Evolutionary conservation across 2,329 filamentous ascomycete species (phyloP), one percentile per base, ranked within the genome.

Genomic region (Aquanectria penicillioides): DNA sequence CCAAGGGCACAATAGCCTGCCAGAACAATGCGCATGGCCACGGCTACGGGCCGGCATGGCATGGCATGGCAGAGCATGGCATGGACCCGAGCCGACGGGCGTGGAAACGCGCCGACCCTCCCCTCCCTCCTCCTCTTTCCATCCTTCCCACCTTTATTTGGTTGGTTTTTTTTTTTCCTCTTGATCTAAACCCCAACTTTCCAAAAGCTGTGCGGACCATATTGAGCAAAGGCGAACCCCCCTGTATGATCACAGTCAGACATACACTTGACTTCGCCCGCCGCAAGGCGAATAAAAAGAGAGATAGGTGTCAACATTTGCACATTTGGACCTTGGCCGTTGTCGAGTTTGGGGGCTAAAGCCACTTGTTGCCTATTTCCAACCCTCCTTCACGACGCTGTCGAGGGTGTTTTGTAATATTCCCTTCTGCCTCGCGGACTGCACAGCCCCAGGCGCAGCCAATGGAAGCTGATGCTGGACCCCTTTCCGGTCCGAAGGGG

Each of bases 1-100:
- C 56, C 66, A 67, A 65, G 66, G 66, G 66, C 61, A 51, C 33
- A 29, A 47, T 47, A 50, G 43, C 44, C 53, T 49, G 53, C 40
- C 33, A 41, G 48, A 37, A 47, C 40, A 48, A 58, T 52, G 55
- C 48, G 55, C 47, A 54, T 36, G 43, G 23, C 36, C 43, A 54
- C 18, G 23, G 36, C 29, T 18, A n/a, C n/a, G n/a, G n/a, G n/a
- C n/a, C 11, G 40, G 15, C 40, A 46, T 46, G 23, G 38, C 40
- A 38, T n/a, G 22, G 47, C 13, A 43, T 25, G 38, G n/a, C 18
- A 29, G n/a, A 13, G 43, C 29, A 34, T 40, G 26, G 44, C 47
- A 44, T 58, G 44, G 59, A 49, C 49, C 54, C 31, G 43, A 58
- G 43, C 38, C 54, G 49, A 58, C 49, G 54, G 59, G 53, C 59